Evolutionary conservation across 2,329 filamentous ascomycete species (phyloP), one percentile per base, ranked within the genome.

Genomic region (Neonectria neomacrospora): DNA sequence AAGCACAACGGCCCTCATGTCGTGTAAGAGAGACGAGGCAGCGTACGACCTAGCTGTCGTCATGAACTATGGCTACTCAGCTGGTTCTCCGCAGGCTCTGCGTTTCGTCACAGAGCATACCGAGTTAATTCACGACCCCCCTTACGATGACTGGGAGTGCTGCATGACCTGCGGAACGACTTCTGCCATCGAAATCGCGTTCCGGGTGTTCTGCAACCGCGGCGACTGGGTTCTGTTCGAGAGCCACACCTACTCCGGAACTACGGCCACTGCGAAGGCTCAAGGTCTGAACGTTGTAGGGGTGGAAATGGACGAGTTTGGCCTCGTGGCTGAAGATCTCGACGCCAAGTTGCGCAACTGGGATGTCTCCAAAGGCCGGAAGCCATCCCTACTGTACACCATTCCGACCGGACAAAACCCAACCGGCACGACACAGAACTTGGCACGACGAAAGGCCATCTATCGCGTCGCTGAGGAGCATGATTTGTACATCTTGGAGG

Each of bases 391-490:
- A 2, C 67, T 86, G n/a, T 86, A 86, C 69, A 86, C 82, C 1
- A 83, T 86, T n/a, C 84, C 84, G 0, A 91, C 90, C 0, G 93
- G 93, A 1, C 92, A 96, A 78, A 96, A 96, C 76, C 93, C 93
- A 0, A 96, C 93, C 0, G 92, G 93, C 20, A 88, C 91, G 11
- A 96, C 92, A 5, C 91, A 93, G 77, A 83, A 86, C 48, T 77
- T 79, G 11, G 80, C 86, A 71, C 83, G 93, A 57, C 83, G 92
- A 56, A 82, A 83, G 68, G 90, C 87, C 23, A 83, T 96, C 55
- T 96, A 96, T 79, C 82, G 82, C 50, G 84, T 95, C 14, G 90
- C 89, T 47, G 88, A 90, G 74, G 91, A 91, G 79, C 91, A 96
- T 76, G 91, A 96, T 74, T 74, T 96, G 44, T 90, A 86, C 79